Conservation (phyloP, 1,139 yeast species). For the Candida albicans region DNA sequence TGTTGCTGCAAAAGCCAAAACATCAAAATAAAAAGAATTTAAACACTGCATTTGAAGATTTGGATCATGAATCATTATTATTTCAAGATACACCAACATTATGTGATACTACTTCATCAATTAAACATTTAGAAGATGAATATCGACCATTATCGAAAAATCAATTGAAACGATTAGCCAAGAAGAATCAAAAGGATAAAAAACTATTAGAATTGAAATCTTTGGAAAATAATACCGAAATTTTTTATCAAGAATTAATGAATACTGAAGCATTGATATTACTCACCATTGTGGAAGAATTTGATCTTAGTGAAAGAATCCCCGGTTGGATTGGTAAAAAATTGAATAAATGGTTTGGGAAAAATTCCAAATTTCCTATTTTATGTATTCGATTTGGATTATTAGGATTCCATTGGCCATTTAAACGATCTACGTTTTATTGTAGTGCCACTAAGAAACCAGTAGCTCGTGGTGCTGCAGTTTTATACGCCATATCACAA, state of each 20-base stretch:
- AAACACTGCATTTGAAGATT: conserved; percentile 32
- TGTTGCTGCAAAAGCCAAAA: background rate
- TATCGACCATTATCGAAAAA: conserved; percentile 35
- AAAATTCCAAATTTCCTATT: conserved; percentile 27
- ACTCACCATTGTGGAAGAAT: conserved; percentile 34
- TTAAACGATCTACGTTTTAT: conserved; percentile 40
- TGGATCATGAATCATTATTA: conserved; percentile 31
- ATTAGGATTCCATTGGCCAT: conserved; percentile 50
- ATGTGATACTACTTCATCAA: conserved; percentile 2
- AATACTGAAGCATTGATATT: conserved; percentile 44
- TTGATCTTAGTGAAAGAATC: conserved; percentile 37
- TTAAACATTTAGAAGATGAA: conserved; percentile 16
- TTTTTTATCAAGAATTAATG: conserved; percentile 33
- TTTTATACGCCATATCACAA: conserved; percentile 34
- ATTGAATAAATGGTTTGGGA: conserved; percentile 28
- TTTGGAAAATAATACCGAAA: conserved; percentile 16
- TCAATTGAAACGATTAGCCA: conserved; percentile 31
- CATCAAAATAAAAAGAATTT: conserved; percentile 16
- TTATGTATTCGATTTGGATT: conserved; percentile 40
- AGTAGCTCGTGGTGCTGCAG: conserved; percentile 42
- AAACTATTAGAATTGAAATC: conserved; percentile 15
- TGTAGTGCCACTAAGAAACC: conserved; percentile 38
- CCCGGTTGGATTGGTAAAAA: conserved; percentile 27
- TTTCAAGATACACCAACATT: conserved; percentile 18
- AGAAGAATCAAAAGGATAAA: conserved; percentile 22